A percentile compares a stretch with the other conserved stretches of the same genome.
These are phyloP conservation scores for Annona squamosa DNA, from an alignment of 164 flowering plant species.

Conservation along the genomic window DNA sequence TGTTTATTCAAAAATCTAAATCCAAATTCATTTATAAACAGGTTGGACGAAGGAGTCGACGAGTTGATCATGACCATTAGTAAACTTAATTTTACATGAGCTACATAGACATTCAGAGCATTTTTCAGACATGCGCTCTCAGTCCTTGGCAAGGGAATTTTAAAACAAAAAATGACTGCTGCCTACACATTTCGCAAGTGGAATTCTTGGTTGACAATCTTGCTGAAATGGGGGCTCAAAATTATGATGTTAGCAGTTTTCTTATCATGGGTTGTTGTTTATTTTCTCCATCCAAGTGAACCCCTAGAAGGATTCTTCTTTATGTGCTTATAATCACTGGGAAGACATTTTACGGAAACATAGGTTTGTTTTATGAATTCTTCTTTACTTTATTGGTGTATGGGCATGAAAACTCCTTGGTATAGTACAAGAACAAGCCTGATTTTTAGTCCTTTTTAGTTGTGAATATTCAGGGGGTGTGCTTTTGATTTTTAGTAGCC, in stretches of 20 bases:
- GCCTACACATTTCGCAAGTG: conserved; percentile 8
- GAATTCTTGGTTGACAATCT: conserved; percentile 12
- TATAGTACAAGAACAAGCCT: too few relatives aligned
- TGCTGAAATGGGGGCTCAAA: conserved; percentile 44
- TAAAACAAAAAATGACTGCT: not conserved
- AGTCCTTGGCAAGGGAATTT: not conserved
- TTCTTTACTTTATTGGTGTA: not conserved
- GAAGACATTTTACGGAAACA: conserved; percentile 39
- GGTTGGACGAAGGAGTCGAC: too few relatives aligned
- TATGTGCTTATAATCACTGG: conserved; percentile 18
- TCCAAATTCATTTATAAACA: too few relatives aligned
- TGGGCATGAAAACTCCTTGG: not conserved
- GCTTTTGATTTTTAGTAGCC: conserved; percentile 56
- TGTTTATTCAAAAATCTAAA: too few relatives aligned
- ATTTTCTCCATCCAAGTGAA: conserved; percentile 46
- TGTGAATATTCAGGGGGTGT: conserved; percentile 45
- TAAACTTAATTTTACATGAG: too few relatives aligned
- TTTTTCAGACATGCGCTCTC: not conserved
- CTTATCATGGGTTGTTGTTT: conserved; percentile 46
- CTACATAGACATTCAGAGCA: too few relatives aligned
- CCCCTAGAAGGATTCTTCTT: conserved; percentile 11
- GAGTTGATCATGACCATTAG: too few relatives aligned
- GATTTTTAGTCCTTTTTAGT: not conserved
- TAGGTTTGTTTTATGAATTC: conserved; percentile 34
- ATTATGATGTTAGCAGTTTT: conserved; percentile 51